Percentiles rank a stretch among this genome's conserved stretches.
phyloP scores from a whole-genome alignment of 2,329 filamentous ascomycete species.

The Fusarium nurragi region DNA sequence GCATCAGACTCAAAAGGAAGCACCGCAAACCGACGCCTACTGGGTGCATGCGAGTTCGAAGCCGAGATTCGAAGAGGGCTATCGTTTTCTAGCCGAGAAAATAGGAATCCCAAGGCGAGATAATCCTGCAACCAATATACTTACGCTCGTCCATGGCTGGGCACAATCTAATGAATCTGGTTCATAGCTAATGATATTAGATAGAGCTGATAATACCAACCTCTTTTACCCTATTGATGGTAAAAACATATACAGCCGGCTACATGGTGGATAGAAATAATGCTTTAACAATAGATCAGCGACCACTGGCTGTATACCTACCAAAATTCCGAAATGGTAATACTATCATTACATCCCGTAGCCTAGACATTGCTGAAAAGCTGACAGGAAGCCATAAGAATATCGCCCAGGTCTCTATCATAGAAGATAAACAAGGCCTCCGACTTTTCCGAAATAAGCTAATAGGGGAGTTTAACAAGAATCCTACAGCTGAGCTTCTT shows the following conservation, averaged over 20 bases:
- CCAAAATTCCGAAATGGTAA: constrained; percentile 14
- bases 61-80: constrained; percentile 49
- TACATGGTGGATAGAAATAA: not conserved
- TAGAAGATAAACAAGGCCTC: constrained; percentile 18
- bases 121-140: constrained; percentile 47
- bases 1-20: constrained; percentile 42
- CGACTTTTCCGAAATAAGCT: constrained; percentile 34
- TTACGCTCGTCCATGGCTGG: constrained; percentile 46
- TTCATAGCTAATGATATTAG: constrained; percentile 36
- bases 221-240: constrained; percentile 5
- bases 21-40: constrained; percentile 48
- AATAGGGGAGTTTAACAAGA: not conserved
- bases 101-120: constrained; percentile 45
- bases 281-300: not conserved
- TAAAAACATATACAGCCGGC: not conserved
- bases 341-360: constrained; percentile 36
- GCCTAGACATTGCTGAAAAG: constrained; percentile 12
- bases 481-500: constrained; percentile 22
- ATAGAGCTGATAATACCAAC: constrained; percentile 33
- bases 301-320: constrained; percentile 16
- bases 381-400: constrained; percentile 14
- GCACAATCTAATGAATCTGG: constrained; percentile 38
- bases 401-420: constrained; percentile 19
- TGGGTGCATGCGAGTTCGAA: constrained; percentile 51
- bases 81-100: constrained; percentile 47